These are phyloP conservation scores for Apiospora saccharicola DNA, from an alignment of 2,329 filamentous ascomycete genomes.

Conservation along the genomic window DNA sequence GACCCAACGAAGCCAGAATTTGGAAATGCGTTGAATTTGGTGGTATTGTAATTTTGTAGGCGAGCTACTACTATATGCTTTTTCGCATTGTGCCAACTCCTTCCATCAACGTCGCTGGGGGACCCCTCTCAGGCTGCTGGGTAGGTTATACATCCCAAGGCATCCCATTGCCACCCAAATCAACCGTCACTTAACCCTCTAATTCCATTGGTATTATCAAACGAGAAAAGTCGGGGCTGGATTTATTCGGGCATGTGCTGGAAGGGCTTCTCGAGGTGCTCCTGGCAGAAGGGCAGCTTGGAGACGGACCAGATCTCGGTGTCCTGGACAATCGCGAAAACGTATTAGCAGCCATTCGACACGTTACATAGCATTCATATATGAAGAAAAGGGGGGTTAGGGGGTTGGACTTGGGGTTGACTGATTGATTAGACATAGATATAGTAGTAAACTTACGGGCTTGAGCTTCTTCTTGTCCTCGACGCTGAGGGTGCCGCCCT, in stretches of 20 bases:
- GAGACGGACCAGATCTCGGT: constrained; percentile 74
- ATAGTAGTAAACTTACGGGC: constrained; percentile 54
- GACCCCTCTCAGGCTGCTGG: not conserved
- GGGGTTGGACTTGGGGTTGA: not conserved
- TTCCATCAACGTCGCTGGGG: constrained; percentile 2
- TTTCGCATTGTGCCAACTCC: constrained; percentile 12
- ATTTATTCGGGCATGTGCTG: constrained; percentile 67
- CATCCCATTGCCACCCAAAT: not conserved
- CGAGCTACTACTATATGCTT: not conserved
- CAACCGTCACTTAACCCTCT: constrained; percentile 3
- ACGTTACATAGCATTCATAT: not conserved
- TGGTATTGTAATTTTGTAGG: not conserved
- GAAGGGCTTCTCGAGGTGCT: constrained; percentile 69
- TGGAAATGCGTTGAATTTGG: not conserved
- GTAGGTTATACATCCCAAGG: not conserved
- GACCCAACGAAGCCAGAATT: not conserved
- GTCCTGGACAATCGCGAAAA: constrained; percentile 48
- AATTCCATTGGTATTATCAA: constrained; percentile 8
- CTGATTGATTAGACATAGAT: too few relatives aligned
- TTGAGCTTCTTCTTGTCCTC: constrained; percentile 74
- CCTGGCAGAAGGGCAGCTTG: constrained; percentile 75
- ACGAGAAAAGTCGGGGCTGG: not conserved
- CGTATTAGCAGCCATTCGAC: not conserved
- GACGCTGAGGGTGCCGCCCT: constrained; percentile 68
- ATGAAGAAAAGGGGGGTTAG: not conserved